Conservation (phyloP, 495 filamentous ascomycete species). For the Astrothelium macrocarpum region DNA sequence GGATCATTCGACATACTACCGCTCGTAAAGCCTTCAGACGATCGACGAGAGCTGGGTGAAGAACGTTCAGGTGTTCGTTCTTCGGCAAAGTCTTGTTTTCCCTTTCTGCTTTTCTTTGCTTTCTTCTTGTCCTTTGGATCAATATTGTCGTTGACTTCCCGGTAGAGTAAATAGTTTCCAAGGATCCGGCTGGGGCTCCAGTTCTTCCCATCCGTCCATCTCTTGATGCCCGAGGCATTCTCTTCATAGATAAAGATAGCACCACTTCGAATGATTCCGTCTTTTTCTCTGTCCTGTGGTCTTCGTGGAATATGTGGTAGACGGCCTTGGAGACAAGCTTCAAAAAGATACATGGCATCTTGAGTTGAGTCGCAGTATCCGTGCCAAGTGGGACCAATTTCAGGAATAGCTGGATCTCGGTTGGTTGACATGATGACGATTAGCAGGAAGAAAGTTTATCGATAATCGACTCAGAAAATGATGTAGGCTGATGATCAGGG, state of each 20-base stretch:
- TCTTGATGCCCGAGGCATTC: conserved; percentile 76
- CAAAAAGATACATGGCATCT: conserved; percentile 67
- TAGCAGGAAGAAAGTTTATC: background rate
- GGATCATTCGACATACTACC: conserved; percentile 17
- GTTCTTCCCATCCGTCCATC: conserved; percentile 83
- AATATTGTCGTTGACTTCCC: conserved; percentile 72
- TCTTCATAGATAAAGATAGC: conserved; percentile 87
- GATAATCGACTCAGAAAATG: background rate
- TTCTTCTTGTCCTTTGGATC: conserved; percentile 83
- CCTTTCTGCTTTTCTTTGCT: conserved; percentile 58
- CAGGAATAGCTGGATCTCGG: background rate
- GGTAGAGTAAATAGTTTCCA: conserved; percentile 82
- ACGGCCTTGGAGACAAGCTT: conserved; percentile 58
- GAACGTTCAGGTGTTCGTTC: conserved; percentile 14
- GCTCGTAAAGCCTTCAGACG: conserved; percentile 21
- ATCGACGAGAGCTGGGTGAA: conserved; percentile 18
- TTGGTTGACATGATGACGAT: background rate
- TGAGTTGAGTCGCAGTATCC: conserved; percentile 44
- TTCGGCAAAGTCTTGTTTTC: conserved; percentile 13
- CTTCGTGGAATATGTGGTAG: conserved; percentile 68
- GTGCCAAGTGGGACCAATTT: conserved; percentile 19
- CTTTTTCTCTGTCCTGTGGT: conserved; percentile 75
- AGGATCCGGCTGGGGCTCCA: conserved; percentile 90
- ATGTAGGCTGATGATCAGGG: background rate
- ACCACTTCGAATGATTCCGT: conserved; percentile 65